Percentiles rank a stretch among this genome's conserved stretches.
Evolutionary conservation across 176 grass and related monocot species (phyloP).

Genomic region (Chrysopogon serrulatus): DNA sequence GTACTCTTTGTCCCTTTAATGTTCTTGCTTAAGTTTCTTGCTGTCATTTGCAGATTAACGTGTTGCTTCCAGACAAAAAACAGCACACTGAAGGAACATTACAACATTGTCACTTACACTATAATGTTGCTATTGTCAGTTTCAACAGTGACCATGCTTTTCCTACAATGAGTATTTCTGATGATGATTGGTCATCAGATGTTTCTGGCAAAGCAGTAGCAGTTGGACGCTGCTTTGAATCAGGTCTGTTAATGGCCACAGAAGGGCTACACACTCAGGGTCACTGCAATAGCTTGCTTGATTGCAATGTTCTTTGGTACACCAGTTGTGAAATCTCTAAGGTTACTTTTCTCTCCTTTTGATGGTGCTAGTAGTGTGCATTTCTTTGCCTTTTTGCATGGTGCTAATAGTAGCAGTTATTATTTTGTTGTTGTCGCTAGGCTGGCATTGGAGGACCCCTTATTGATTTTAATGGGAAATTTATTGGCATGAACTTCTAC

Average conservation of each 20-base stretch:
- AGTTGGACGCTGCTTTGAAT: not conserved
- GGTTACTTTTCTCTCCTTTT: not conserved
- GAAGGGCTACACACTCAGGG: too few species aligned
- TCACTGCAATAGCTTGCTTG: too few species aligned
- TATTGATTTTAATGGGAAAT: not conserved
- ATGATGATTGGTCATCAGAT: too few species aligned
- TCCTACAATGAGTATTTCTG: too few species aligned
- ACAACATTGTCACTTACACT: not conserved
- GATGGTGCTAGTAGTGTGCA: not conserved
- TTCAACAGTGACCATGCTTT: too few species aligned
- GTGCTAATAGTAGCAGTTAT: too few species aligned
- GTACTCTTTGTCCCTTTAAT: not conserved
- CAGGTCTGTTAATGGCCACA: not conserved
- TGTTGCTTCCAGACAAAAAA: constrained; percentile 4
- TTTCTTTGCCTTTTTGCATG: not conserved
- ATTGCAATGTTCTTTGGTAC: not conserved
- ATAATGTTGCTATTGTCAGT: not conserved
- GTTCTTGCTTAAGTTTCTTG: not conserved
- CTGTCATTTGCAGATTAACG: constrained; percentile 4
- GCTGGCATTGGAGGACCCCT: not conserved
- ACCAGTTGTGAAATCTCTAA: constrained; percentile 17
- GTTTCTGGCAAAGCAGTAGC: not conserved
- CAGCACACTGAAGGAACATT: not conserved
- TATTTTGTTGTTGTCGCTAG: not conserved
- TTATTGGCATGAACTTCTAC: too few species aligned